Evolutionary conservation across 2,329 filamentous ascomycete species (phyloP).

Genomic region (Fusarium sp.): DNA sequence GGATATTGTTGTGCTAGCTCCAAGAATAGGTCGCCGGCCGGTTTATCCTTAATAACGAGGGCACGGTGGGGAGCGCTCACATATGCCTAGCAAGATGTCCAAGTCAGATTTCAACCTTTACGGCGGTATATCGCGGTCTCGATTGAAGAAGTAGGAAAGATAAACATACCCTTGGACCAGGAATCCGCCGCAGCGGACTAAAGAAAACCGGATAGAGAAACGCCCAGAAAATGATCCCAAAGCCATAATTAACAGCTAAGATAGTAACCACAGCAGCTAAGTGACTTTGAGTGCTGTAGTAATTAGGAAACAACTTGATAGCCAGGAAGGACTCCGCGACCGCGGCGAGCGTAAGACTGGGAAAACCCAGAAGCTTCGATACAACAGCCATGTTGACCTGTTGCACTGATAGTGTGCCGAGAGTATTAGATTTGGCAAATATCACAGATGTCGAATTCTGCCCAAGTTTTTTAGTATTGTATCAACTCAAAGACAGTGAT

Average conservation of each 20-base stretch:
- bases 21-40: conserved; percentile 47
- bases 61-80: conserved; percentile 40
- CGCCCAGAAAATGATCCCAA: conserved; percentile 38
- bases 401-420: not conserved
- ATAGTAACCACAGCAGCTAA: conserved; percentile 26
- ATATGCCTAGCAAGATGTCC: conserved; percentile 10
- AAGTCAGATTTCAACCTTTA: not conserved
- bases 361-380: conserved; percentile 36
- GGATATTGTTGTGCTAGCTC: conserved; percentile 48
- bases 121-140: no score
- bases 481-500: not conserved
- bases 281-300: conserved; percentile 33
- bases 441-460: no score
- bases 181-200: conserved; percentile 44
- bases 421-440: not conserved
- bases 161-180: conserved; percentile 39
- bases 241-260: conserved; percentile 39
- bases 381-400: conserved; percentile 25
- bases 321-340: conserved; percentile 47
- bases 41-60: conserved; percentile 39
- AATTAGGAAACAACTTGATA: conserved; percentile 48
- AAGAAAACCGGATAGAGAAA: conserved; percentile 41
- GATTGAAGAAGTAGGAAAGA: not conserved
- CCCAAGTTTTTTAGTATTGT: no score
- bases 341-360: conserved; percentile 36